Base-by-base conservation (phyloP, 345 rosid species). In the Iberis pinnata region DNA sequence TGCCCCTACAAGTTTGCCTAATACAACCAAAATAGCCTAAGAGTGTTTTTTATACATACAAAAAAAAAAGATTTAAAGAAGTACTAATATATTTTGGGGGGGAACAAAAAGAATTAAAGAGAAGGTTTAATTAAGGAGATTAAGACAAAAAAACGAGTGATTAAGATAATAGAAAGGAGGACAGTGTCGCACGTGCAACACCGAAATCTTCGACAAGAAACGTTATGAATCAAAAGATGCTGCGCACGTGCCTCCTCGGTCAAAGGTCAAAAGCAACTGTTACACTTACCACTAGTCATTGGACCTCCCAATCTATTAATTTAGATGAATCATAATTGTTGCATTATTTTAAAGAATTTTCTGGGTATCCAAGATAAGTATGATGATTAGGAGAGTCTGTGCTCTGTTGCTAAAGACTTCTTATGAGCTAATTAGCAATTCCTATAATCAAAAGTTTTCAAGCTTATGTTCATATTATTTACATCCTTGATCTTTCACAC, bases 181-280 rank as follows among this genome's bases (percentile, higher is more conserved):
- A 67, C 67, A 67, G 44, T 51, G 67, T 20, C 70, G 84, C 89
- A 82, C 95, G 89, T 85, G 89, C 85, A 76, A 69, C 83, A 61
- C 87, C 79, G 89, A 76, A 76, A 73, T 82, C 72, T 63, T 70
- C 77, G 79, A 76, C 79, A 18, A 26, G 53, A 56, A 51, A 38
- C 61, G 50, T 60, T 68, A 14, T 59, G 53, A 64, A 56, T 56
- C 47, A 39, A 61, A 63, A 76, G 84, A 76, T 76, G 80, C 83
- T 31, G 73, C 76, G 81, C 87, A 82, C 89, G 87, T 85, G 89
- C 78, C 71, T 65, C 42, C 66, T 57, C 73, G 50, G 87, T 82
- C 95, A 82, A 82, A 53, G 81, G 95, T 85, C 95, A 85, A 85
- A 76, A 78, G 81, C 65, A 56, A 69, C 71, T 64, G 77, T 64